These are phyloP conservation scores for Phoma sp. DNA, from an alignment of 2,329 filamentous ascomycete species.

Conservation along the genomic window DNA sequence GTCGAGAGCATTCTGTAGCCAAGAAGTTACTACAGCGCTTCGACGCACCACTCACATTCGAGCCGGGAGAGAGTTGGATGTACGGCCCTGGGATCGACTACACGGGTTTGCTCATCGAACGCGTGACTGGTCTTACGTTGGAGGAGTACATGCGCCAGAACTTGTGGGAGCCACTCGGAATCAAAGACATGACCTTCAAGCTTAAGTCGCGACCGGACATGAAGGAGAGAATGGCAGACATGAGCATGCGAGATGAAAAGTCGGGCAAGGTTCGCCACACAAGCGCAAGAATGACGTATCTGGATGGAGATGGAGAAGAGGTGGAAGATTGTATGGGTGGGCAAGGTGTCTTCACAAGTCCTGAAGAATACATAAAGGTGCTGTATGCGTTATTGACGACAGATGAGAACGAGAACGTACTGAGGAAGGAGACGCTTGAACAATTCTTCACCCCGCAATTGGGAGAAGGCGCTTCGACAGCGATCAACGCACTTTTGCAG, in stretches of 20 bases:
- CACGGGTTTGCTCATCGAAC: constrained; percentile 56
- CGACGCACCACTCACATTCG: constrained; percentile 37
- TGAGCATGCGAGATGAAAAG: constrained; percentile 28
- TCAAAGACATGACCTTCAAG: constrained; percentile 64
- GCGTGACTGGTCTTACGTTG: constrained; percentile 56
- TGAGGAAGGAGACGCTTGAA: constrained; percentile 35
- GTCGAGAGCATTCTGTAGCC: constrained; percentile 30
- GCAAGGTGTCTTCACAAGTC: constrained; percentile 28
- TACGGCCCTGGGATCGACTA: constrained; percentile 60
- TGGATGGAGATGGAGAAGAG: constrained; percentile 25
- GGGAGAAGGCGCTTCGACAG: constrained; percentile 13
- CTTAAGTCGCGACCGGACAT: constrained; percentile 41
- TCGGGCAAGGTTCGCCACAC: constrained; percentile 20
- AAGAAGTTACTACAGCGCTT: constrained; percentile 10
- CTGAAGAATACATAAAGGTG: constrained; percentile 43
- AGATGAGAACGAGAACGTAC: constrained; percentile 35
- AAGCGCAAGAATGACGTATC: constrained; percentile 19
- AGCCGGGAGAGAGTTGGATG: constrained; percentile 59
- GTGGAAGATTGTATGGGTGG: constrained; percentile 37
- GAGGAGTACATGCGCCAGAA: constrained; percentile 67
- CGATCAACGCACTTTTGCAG: constrained; percentile 47
- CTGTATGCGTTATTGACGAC: constrained; percentile 35
- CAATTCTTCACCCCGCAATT: constrained; percentile 45
- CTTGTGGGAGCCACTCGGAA: constrained; percentile 54
- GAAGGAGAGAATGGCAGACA: constrained; percentile 36